These are phyloP conservation scores for Aspergillus alliaceus DNA, from an alignment of 2,329 filamentous ascomycete genomes.

Conservation along the genomic window DNA sequence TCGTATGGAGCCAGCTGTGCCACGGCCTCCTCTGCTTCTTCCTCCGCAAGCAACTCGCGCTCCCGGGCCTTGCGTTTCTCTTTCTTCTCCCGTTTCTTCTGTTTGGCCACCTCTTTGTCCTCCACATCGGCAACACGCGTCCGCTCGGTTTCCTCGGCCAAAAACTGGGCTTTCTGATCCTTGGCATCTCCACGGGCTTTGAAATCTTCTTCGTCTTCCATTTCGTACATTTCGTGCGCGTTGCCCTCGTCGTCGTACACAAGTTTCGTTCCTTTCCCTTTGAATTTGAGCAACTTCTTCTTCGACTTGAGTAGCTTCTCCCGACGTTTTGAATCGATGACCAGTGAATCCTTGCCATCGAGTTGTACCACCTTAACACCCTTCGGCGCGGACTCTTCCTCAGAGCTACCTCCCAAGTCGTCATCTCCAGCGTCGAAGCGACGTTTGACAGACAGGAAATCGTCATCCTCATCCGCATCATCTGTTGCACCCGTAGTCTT, in stretches of 20 bases:
- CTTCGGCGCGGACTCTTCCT: slow-evolving; percentile 37
- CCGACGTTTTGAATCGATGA: slow-evolving; percentile 91
- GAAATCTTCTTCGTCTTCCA: slow-evolving; percentile 84
- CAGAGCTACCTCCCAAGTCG: slow-evolving; percentile 45
- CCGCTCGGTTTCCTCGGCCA: slow-evolving; percentile 71
- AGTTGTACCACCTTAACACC: slow-evolving; percentile 51
- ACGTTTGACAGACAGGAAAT: slow-evolving; percentile 88
- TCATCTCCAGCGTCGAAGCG: slow-evolving; percentile 72
- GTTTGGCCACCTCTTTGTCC: slow-evolving; percentile 78
- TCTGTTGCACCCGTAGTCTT: slow-evolving; percentile 43
- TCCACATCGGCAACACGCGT: slow-evolving; percentile 74
- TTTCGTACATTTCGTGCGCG: slow-evolving; percentile 80
- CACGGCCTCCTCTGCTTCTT: slow-evolving; percentile 28
- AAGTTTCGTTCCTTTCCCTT: slow-evolving; percentile 79
- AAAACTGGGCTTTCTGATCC: slow-evolving; percentile 72
- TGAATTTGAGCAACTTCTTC: slow-evolving; percentile 89
- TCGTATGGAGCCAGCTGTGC: slow-evolving; percentile 35
- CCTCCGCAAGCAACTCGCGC: slow-evolving; percentile 35
- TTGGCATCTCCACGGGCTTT: slow-evolving; percentile 71
- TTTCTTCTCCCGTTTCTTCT: slow-evolving; percentile 61
- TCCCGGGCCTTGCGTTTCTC: slow-evolving; percentile 45
- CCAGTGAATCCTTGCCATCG: slow-evolving; percentile 64
- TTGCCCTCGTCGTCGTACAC: slow-evolving; percentile 92
- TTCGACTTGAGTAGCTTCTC: slow-evolving; percentile 95
- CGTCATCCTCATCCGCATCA: slow-evolving; percentile 67